Conservation (phyloP, 257 asterid genomes). For the Salvia hispanica region DNA sequence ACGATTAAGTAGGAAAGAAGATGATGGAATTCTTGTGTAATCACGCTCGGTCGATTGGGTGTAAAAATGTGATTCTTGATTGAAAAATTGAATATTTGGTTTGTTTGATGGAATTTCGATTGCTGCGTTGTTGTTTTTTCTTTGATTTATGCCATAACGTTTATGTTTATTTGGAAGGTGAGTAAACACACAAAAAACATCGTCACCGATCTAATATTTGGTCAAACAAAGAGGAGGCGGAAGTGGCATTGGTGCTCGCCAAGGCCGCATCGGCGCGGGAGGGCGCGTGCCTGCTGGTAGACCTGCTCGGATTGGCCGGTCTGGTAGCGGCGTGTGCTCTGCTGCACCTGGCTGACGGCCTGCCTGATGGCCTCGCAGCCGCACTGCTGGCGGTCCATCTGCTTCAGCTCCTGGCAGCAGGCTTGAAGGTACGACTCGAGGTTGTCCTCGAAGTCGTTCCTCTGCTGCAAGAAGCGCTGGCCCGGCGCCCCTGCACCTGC, state of each 20-base stretch:
- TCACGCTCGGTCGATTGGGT: conserved; percentile 69
- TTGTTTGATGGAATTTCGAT: background rate
- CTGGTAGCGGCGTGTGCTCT: background rate
- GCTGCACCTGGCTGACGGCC: conserved; percentile 32
- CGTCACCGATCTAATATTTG: too few relatives aligned
- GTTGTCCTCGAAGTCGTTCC: background rate
- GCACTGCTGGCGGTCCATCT: conserved; percentile 36
- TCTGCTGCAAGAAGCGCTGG: conserved; percentile 32
- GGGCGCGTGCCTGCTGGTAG: conserved; percentile 32
- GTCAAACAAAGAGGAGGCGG: conserved; percentile 22
- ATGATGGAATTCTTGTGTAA: conserved; percentile 60
- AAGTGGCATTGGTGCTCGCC: conserved; percentile 37
- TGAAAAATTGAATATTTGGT: background rate
- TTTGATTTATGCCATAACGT: too few relatives aligned
- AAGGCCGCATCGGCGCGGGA: conserved; percentile 40
- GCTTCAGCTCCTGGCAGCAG: conserved; percentile 43
- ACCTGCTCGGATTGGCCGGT: conserved; percentile 23
- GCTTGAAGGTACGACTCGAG: background rate
- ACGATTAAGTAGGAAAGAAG: conserved; percentile 55
- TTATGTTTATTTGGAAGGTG: conserved; percentile 26
- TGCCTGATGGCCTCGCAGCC: conserved; percentile 45
- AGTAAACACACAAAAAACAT: conserved; percentile 30
- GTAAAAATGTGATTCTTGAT: conserved; percentile 88
- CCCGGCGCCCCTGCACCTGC: conserved; percentile 44
- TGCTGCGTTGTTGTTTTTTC: background rate